Percentiles rank a stretch among this genome's conserved stretches.
Conservation (phyloP, 1,284 basidiomycete species). For the Ganoderma meredithae region DNA sequence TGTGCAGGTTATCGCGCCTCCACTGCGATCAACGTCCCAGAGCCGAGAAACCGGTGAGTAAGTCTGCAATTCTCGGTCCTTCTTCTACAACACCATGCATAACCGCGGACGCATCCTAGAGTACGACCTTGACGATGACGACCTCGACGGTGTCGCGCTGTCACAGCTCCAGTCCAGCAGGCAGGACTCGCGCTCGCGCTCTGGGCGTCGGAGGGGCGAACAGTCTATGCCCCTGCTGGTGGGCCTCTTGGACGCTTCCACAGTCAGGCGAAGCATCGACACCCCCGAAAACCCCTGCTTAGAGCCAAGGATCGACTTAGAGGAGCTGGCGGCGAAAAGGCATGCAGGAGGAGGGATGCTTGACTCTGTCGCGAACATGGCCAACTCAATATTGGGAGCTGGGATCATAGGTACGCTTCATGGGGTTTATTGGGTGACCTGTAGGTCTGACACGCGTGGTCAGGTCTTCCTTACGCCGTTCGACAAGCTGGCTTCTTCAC, state of each 20-base stretch:
- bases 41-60: conserved; percentile 81
- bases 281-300: conserved; percentile 40
- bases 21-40: conserved; percentile 70
- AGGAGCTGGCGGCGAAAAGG: conserved; percentile 71
- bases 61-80: conserved; percentile 24
- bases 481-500: conserved; percentile 93
- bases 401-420: conserved; percentile 82
- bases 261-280: conserved; percentile 62
- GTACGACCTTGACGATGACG: conserved; percentile 80
- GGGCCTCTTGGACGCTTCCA: conserved; percentile 72
- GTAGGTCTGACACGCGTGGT: not conserved
- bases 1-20: conserved; percentile 70
- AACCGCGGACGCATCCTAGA: conserved; percentile 51
- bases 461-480: conserved; percentile 91
- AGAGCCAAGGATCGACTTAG: conserved; percentile 58
- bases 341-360: conserved; percentile 81
- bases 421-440: not conserved
- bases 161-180: conserved; percentile 46
- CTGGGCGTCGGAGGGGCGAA: conserved; percentile 51
- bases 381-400: conserved; percentile 96
- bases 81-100: not conserved
- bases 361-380: conserved; percentile 92
- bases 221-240: conserved; percentile 78
- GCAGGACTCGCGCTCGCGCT: conserved; percentile 43
- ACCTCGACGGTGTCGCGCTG: conserved; percentile 67